Evolutionary conservation across 1,284 basidiomycete genomes (phyloP), one percentile per base, ranked within the genome.

Genomic region (Coniferiporia weirii): DNA sequence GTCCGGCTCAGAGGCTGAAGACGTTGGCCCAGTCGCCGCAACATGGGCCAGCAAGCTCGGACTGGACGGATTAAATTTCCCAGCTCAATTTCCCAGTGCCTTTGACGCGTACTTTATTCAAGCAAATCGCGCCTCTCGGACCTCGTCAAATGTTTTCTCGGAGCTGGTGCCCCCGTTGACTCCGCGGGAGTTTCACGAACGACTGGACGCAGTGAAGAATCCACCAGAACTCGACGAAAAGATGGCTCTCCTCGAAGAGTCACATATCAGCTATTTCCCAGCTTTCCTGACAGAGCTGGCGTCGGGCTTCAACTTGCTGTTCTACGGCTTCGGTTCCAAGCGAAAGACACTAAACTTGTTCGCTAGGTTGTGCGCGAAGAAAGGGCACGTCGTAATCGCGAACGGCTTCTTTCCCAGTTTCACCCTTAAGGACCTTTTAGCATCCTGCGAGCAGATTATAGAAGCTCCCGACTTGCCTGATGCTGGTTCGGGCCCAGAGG

Each of bases 311-410:
- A 93, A 91, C 69, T 73, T 97, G 55, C 71, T 95, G 9, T 85
- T 92, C 68, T 92, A 93, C 66, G 95, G 95, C 0, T 83, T 85
- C 66, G 95, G 95, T 1, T 94, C 91, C 20, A 98, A 97, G 69
- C 78, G 91, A 54, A 71, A 69, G 12, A 65, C 89, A 4, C 73
- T 97, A 22, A 92, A 95, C 69, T 73, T 79, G 19, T 90, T 96
- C 64, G 90, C 87, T 1, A 74, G 71, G 4, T 66, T 71, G 12
- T 84, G 89, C 63, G 71, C 78, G 4, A 79, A 76, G 61, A 70
- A 69, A 0, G 91, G 89, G 0, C 82, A 92, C 66, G 86, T 91
- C 52, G 80, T 93, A 48, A 79, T 95, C 20, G 81, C 87, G 36
- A 93, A 97, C 66, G 93, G 83, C 0, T 92, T 87, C 71, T 84